Evolutionary conservation across 257 asterid species (phyloP).

Genomic region (Solanum pennellii): DNA sequence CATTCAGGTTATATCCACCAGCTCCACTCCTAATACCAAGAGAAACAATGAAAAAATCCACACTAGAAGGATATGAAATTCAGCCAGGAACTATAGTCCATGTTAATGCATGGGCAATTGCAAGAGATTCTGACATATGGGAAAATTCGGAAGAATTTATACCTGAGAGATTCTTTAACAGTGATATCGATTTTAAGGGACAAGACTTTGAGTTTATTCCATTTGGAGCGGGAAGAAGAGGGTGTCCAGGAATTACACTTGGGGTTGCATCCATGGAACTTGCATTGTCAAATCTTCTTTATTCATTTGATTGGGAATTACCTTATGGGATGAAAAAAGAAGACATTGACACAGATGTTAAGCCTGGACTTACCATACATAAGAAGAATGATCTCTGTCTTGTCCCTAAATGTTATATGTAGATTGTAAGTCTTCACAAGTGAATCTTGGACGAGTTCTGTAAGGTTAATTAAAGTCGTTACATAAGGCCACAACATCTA

Average conservation of each 20-base stretch:
- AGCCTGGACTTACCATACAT: neutral
- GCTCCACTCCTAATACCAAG: fast-evolving
- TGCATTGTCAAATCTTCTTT: neutral
- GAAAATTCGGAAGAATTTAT: neutral
- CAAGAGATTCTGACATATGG: neutral
- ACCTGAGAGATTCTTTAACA: neutral
- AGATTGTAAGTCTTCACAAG: neutral
- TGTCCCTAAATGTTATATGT: neutral
- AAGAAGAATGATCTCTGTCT: neutral
- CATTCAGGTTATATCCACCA: neutral
- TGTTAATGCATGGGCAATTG: neutral
- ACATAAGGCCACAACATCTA: neutral
- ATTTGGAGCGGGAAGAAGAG: neutral
- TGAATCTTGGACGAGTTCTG: neutral
- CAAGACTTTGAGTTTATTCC: neutral
- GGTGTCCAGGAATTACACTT: neutral
- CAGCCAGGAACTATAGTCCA: neutral
- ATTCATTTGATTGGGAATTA: neutral
- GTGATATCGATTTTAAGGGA: neutral
- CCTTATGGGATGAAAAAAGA: neutral
- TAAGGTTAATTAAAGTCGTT: neutral
- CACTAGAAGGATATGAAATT: neutral
- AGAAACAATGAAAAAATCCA: neutral
- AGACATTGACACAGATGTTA: neutral
- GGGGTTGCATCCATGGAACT: neutral